Conservation (phyloP, 768 basidiomycete species). For the Sporobolomyces pararoseus region DNA sequence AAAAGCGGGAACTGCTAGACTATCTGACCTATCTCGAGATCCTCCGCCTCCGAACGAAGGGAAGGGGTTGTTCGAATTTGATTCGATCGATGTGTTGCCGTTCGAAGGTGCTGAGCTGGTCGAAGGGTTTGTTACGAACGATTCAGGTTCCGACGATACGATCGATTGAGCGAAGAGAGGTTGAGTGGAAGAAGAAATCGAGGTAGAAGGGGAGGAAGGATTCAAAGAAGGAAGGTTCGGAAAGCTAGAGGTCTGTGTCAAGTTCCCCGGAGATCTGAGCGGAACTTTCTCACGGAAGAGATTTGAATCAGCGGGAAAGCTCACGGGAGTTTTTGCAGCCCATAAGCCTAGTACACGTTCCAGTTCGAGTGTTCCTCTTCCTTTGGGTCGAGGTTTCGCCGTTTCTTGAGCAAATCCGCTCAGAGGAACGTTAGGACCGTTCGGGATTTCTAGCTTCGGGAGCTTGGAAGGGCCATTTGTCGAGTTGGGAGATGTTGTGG, state of each 20-base stretch:
- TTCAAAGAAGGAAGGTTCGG: conserved; percentile 16
- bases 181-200: neutral
- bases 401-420: conserved; percentile 1
- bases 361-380: conserved; percentile 33
- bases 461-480: neutral
- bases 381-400: conserved; percentile 27
- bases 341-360: conserved; percentile 36
- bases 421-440: neutral
- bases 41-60: neutral
- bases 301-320: neutral
- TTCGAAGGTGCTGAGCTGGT: neutral
- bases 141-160: conserved; percentile 30
- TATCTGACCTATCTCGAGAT: neutral
- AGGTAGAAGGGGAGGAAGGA: neutral
- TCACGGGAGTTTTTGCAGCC: conserved; percentile 28
- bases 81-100: neutral
- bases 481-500: neutral
- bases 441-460: conserved; percentile 9
- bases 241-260: conserved; percentile 19
- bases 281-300: neutral
- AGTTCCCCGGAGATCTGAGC: neutral
- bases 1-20: neutral
- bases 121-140: neutral
- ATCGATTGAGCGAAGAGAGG: conserved; percentile 25
- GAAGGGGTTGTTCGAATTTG: neutral